A percentile compares a stretch with the other conserved stretches of the same genome.
Conservation (phyloP, 495 filamentous ascomycete species). For the Xylaria telfairii region DNA sequence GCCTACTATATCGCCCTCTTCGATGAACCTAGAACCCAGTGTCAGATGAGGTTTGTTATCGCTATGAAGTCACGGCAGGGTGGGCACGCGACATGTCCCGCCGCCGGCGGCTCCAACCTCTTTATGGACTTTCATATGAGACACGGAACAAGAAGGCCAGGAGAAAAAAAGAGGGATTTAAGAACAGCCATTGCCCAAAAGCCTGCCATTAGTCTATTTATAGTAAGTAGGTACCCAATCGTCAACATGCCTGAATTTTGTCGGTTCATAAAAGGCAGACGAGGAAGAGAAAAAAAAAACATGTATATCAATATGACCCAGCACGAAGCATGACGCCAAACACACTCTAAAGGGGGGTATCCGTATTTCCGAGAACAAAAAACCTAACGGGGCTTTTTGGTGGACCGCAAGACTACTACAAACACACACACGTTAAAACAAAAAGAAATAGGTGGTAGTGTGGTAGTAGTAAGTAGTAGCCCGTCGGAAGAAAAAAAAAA, state of each 20-base stretch:
- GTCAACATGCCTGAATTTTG: neutral
- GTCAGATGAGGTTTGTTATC: neutral
- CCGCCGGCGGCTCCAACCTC: neutral
- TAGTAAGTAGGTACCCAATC: conserved; percentile 13
- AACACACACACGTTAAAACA: conserved; percentile 18
- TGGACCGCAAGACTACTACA: conserved; percentile 20
- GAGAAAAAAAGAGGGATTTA: neutral
- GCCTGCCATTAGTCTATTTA: conserved; percentile 30
- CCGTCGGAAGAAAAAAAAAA: conserved; percentile 2
- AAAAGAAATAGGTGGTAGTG: neutral
- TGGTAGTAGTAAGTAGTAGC: neutral
- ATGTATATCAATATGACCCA: conserved; percentile 31
- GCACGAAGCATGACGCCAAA: conserved; percentile 26
- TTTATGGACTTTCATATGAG: neutral
- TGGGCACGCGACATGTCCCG: neutral
- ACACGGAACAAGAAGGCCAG: neutral
- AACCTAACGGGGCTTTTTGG: neutral
- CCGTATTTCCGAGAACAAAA: conserved; percentile 15
- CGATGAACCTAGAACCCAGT: neutral
- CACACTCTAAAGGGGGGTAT: conserved; percentile 42
- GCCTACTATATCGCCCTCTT: neutral
- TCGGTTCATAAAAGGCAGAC: conserved; percentile 1
- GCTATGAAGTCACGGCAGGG: neutral
- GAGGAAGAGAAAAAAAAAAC: conserved; percentile 24
- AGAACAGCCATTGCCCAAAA: conserved; percentile 4